Evolutionary conservation across 345 rosid species (phyloP), one percentile per base, ranked within the genome.

Genomic region (Schrenkiella parvula): DNA sequence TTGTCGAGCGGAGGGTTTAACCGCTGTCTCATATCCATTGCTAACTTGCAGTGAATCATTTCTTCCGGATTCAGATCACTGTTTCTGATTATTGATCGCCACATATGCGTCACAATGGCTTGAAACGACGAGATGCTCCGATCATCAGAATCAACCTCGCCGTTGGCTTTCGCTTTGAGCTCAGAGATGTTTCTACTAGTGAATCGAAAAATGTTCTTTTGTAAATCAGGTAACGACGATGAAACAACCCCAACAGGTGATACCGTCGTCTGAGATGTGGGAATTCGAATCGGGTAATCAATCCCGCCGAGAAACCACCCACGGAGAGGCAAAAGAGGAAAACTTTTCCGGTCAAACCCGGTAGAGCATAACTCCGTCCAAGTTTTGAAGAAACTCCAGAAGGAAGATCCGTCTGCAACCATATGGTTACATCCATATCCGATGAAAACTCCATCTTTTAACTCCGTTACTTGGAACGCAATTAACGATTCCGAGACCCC

Each of bases 321-420:
- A 8, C 29, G 57, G 57, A 52, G 31, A 26, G 14, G 61, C 26
- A 48, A 17, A 31, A 41, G 17, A 0, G 23, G n/a, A 25, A 4
- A 17, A 8, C 21, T 48, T 21, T 48, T 4, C 28, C 53, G 53
- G 53, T 48, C n/a, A 55, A 55, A 21, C 2, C 4, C 72, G 70
- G 22, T 19, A 65, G 21, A 63, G 55, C 70, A 79, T 28, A 79
- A 75, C 50, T 79, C 70, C 17, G 82, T 66, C 80, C 82, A 79
- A 7, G 67, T 50, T 11, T 78, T 81, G 8, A 78, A 8, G 47
- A 78, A 81, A 4, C 35, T 55, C 84, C 80, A 81, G 4, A 78
- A 70, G 0, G 80, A 69, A 0, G 53, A 9, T 0, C 78, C 82
- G 39, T 81, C 84, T 2, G 29, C 78, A 4, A 63, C 70, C 2